Percentiles rank a stretch among this genome's conserved stretches.
These are phyloP conservation scores for Stygiomarasmius scandens DNA, from an alignment of 1,284 basidiomycete genomes.

Conservation along the genomic window DNA sequence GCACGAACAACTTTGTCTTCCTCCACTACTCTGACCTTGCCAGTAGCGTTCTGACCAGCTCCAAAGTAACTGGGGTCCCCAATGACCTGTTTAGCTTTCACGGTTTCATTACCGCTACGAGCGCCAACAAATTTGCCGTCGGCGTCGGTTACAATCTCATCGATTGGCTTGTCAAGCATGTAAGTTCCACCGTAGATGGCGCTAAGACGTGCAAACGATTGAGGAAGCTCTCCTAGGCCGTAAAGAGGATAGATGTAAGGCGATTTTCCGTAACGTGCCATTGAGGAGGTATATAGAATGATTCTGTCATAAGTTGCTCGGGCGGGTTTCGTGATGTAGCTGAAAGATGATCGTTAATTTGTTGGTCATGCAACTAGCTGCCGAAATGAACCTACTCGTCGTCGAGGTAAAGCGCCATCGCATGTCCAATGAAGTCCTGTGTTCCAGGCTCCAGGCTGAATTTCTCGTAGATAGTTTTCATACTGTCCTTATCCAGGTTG, in stretches of 20 bases:
- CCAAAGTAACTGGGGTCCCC: slow-evolving; percentile 99
- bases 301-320: slow-evolving; percentile 94
- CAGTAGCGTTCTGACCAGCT: slow-evolving; percentile 67
- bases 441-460: slow-evolving; percentile 97
- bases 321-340: slow-evolving; percentile 92
- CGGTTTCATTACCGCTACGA: slow-evolving; percentile 87
- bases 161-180: slow-evolving; percentile 97
- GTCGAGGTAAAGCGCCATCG: slow-evolving; percentile 98
- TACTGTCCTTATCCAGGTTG: slow-evolving; percentile 84
- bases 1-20: slow-evolving; percentile 95
- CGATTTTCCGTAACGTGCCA: slow-evolving; percentile 99
- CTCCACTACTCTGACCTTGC: slow-evolving; percentile 88
- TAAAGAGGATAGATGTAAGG: slow-evolving; percentile 99
- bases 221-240: slow-evolving; percentile 97
- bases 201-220: slow-evolving; percentile 96
- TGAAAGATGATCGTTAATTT: slow-evolving; percentile 33
- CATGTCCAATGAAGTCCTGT: slow-evolving; percentile 99
- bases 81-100: slow-evolving; percentile 97
- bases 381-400: slow-evolving; percentile 79
- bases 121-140: slow-evolving; percentile 95
- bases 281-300: slow-evolving; percentile 96
- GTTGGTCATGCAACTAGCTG: background rate
- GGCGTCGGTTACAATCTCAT: slow-evolving; percentile 85
- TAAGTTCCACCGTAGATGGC: slow-evolving; percentile 99
- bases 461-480: slow-evolving; percentile 95